Base-by-base conservation (phyloP, 768 basidiomycete species). In the Mycena floridula region DNA sequence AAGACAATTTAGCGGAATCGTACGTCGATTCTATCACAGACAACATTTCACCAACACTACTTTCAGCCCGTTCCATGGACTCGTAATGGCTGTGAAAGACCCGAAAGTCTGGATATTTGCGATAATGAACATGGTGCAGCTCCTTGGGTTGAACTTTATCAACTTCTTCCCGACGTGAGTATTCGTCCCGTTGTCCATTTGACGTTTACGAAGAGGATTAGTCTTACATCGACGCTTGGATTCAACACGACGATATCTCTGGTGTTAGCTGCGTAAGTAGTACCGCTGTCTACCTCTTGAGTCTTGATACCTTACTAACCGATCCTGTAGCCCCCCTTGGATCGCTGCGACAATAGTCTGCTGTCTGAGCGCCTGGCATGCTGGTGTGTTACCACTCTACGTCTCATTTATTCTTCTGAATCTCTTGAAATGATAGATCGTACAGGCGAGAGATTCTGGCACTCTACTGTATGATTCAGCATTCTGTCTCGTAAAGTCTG, bases 401-500 rank as follows among this genome's bases (percentile, higher is more conserved):
- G 11, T 9, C 28, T 13, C 4, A 42, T 23, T 27, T 24, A 11
- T 3, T 6, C 37, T 21, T 28, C 13, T 15, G 13, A 48, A n/a
- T 46, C 25, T 15, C 36, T 9, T n/a, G n/a, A n/a, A n/a, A n/a
- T 15, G 27, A n/a, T 22, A 69, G 81, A 82, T 49, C 64, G 62
- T 45, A 77, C 77, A 3, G 81, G 81, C 0, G 82, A 83, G 59
- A 70, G 80, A 6, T 83, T 76, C 62, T 79, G 79, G 67, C 82
- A 84, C 55, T 65, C 74, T 41, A 59, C 64, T 3, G 64, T 56
- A n/a, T n/a, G n/a, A n/a, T n/a, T n/a, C n/a, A n/a, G n/a, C n/a
- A n/a, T n/a, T n/a, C n/a, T n/a, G n/a, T n/a, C n/a, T n/a, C n/a
- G n/a, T n/a, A n/a, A n/a, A n/a, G n/a, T n/a, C n/a, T n/a, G n/a